These are phyloP conservation scores for Leishmania turanica DNA, from an alignment of 208 protist species.

Conservation along the genomic window DNA sequence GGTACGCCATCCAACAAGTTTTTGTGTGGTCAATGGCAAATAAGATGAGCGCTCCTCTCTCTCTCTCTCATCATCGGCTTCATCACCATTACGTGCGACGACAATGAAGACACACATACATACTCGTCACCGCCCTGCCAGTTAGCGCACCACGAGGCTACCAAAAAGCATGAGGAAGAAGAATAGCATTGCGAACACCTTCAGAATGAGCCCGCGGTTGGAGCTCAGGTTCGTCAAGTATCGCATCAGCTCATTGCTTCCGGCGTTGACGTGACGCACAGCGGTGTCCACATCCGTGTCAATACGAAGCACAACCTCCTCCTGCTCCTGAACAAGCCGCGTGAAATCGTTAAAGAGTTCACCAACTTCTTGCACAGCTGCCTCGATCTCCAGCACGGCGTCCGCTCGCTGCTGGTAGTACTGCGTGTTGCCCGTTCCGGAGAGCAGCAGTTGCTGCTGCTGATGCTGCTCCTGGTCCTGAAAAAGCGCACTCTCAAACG, in stretches of 20 bases:
- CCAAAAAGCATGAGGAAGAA: slow-evolving; percentile 94
- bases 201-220: slow-evolving; percentile 93
- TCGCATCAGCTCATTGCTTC: slow-evolving; percentile 91
- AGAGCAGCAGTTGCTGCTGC: slow-evolving; percentile 73
- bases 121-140: neutral
- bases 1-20: neutral
- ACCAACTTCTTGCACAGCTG: slow-evolving; percentile 88
- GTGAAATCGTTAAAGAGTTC: slow-evolving; percentile 94
- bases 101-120: neutral
- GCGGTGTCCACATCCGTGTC: slow-evolving; percentile 88
- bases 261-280: slow-evolving; percentile 89
- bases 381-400: slow-evolving; percentile 88
- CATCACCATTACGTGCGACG: neutral
- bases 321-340: slow-evolving; percentile 91
- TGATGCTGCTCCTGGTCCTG: slow-evolving; percentile 84
- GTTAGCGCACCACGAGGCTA: slow-evolving; percentile 82
- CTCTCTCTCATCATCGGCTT: neutral
- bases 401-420: slow-evolving; percentile 87
- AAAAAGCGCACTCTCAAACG: slow-evolving; percentile 90
- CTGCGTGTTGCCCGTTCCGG: slow-evolving; percentile 59
- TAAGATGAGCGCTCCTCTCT: neutral
- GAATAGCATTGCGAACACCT: slow-evolving; percentile 92
- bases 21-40: no score
- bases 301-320: slow-evolving; percentile 90
- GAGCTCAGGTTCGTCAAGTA: slow-evolving; percentile 88